These are phyloP conservation scores for Fragaria nilgerrensis DNA, from an alignment of 306 rosid species.

Conservation along the genomic window DNA sequence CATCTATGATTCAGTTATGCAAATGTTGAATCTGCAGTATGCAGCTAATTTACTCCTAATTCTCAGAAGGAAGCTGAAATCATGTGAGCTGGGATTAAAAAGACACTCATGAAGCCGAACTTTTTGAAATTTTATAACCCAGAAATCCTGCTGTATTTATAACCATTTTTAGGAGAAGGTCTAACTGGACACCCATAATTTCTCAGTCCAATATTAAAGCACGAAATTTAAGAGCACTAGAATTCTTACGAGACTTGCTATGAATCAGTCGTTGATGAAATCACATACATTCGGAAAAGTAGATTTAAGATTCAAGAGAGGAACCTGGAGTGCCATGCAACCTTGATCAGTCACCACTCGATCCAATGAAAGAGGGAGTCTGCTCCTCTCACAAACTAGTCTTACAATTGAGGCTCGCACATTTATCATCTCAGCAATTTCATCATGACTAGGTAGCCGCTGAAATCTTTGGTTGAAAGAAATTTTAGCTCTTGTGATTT, in stretches of 20 bases:
- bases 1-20: neutral
- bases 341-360: conserved; percentile 38
- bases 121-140: neutral
- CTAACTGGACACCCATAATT: neutral
- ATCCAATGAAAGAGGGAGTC: conserved; percentile 61
- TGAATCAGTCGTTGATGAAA: neutral
- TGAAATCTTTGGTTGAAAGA: conserved; percentile 41
- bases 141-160: neutral
- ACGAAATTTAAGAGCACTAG: neutral
- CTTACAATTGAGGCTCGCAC: conserved; percentile 43
- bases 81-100: neutral
- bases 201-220: neutral
- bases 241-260: neutral
- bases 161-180: neutral
- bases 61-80: neutral
- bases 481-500: conserved; percentile 55
- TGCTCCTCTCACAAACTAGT: conserved; percentile 51
- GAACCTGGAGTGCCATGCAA: conserved; percentile 58
- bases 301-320: conserved; percentile 12
- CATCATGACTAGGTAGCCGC: conserved; percentile 53
- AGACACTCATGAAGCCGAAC: neutral
- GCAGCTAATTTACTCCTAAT: conserved; percentile 1
- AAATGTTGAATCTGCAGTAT: neutral
- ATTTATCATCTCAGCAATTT: conserved; percentile 47
- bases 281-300: neutral